Base-by-base conservation (phyloP, 2,329 filamentous ascomycete species). In the Lachnellula occidentalis region DNA sequence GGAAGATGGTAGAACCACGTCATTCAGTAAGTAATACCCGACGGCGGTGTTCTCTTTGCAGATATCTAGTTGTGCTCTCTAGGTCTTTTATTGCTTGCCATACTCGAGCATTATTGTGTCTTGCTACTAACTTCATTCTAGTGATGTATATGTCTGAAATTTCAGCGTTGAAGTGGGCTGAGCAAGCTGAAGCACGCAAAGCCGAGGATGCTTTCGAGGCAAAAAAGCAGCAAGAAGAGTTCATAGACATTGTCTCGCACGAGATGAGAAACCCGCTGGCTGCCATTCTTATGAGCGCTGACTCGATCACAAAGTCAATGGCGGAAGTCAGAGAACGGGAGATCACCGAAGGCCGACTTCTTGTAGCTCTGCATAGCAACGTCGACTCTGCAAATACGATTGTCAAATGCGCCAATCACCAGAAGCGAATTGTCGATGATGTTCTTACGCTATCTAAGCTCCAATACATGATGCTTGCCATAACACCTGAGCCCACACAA, bases 331-430 rank as follows among this genome's bases (percentile, higher is more conserved):
- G 56, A 14, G 54, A 66, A 22, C 72, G 75, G 12, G 45, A 58
- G 1, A 48, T 58, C n/a, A 51, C 53, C 67, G 67, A 7, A 66
- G 62, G 27, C 66, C 74, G 21, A 70, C 50, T 85, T 21, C 66
- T 88, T 3, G 72, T 75, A 7, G 81, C 54, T 4, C 31, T 56
- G 17, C 27, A 41, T 3, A 53, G 78, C 62, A 85, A 84, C 55
- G 79, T 88, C 46, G 87, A 91, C 60, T 86, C 86, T 15, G 85
- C 87, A 2, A 85, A 91, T 65, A 92, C 86, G 0, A 92, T 94
- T 58, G 80, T 85, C 24, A 78, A 88, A 9, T 92, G 88, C 61
- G 85, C 88, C 1, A 84, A 89, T 62, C 88, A 92, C 69, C 88
- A 92, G 67, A 91, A 91, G 70, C 75, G 84, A 8, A 88, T 90